phyloP scores from a whole-genome alignment of 2,329 filamentous ascomycete species.

The Aspergillus tubingensis region DNA sequence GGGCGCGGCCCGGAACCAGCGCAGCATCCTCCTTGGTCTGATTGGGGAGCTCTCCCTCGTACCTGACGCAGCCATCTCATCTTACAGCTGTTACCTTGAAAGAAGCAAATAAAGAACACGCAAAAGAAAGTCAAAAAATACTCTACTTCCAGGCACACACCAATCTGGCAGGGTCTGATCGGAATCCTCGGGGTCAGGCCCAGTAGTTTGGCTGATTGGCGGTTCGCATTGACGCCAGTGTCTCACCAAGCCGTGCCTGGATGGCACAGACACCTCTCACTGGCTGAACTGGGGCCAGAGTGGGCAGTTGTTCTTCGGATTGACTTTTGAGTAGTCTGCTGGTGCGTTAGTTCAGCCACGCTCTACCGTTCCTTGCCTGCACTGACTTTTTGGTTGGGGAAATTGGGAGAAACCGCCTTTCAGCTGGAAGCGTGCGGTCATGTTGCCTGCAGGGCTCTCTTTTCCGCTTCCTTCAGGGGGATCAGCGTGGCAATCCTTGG shows the following conservation, averaged over 20 bases:
- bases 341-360: not conserved
- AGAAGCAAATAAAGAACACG: not conserved
- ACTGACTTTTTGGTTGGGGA: not conserved
- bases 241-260: constrained; percentile 4
- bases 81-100: not conserved
- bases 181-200: not conserved
- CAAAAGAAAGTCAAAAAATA: not conserved
- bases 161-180: not conserved
- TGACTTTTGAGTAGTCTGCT: constrained; percentile 2
- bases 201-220: constrained; percentile 7
- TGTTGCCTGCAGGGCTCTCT: not conserved
- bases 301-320: not conserved
- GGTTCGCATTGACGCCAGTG: constrained; percentile 3
- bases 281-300: not conserved
- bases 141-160: not conserved
- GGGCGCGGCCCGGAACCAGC: not conserved
- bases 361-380: not conserved
- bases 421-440: not conserved
- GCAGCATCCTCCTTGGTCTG: not conserved
- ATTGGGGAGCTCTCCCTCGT: not conserved
- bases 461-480: not conserved
- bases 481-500: constrained; percentile 1
- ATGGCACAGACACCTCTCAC: not conserved
- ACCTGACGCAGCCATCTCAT: not conserved
- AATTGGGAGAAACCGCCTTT: too few relatives aligned